Evolutionary conservation across 208 protist genomes (phyloP).

Genomic region (Leishmania lainsoni): DNA sequence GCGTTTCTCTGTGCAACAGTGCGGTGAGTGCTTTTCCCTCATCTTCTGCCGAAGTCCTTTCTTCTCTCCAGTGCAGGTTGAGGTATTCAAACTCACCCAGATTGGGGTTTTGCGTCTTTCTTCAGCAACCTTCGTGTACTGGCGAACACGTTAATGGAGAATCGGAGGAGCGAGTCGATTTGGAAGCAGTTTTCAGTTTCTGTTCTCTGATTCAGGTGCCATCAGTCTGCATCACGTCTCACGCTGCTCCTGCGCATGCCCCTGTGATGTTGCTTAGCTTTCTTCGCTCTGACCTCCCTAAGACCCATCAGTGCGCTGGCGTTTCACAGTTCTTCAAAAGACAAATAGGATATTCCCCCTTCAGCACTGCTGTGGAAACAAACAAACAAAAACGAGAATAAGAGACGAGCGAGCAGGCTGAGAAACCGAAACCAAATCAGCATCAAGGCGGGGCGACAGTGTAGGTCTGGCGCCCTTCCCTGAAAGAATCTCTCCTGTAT

Average conservation of each 20-base stretch:
- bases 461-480: neutral
- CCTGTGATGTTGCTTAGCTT: neutral
- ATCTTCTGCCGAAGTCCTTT: slow-evolving; percentile 14
- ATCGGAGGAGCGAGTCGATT: neutral
- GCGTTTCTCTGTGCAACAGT: neutral
- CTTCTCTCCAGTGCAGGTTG: slow-evolving; percentile 11
- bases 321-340: neutral
- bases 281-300: neutral
- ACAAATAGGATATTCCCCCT: neutral
- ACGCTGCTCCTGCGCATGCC: neutral
- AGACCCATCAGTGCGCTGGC: neutral
- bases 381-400: neutral
- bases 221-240: neutral
- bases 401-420: neutral
- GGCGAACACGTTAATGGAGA: neutral
- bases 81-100: slow-evolving; percentile 34
- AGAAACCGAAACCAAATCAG: no score
- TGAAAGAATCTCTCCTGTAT: neutral
- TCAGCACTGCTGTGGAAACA: neutral
- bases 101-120: neutral
- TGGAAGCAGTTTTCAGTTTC: neutral
- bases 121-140: neutral
- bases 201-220: neutral
- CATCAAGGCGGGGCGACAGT: no score
- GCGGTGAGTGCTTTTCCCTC: slow-evolving; percentile 30